These are phyloP conservation scores for Sordariomycetes sp. DNA, from an alignment of 2,329 filamentous ascomycete genomes.

Conservation along the genomic window DNA sequence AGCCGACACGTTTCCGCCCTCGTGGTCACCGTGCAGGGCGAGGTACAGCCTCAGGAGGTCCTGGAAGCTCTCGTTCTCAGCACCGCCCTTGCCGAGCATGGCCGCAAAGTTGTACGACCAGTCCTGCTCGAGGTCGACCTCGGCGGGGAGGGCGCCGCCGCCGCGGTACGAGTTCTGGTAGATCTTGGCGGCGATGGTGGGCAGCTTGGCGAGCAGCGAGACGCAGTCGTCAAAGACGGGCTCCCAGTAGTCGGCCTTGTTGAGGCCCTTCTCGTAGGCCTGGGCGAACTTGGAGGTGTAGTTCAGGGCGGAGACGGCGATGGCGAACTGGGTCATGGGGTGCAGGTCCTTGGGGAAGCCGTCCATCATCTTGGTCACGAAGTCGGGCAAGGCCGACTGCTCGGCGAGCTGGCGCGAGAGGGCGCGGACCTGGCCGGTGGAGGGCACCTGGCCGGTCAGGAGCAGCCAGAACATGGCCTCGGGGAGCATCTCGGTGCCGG, in stretches of 20 bases:
- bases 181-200: slow-evolving; percentile 93
- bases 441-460: slow-evolving; percentile 84
- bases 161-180: slow-evolving; percentile 85
- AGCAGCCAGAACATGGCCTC: slow-evolving; percentile 99
- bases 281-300: slow-evolving; percentile 90
- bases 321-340: slow-evolving; percentile 97
- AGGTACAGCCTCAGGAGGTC: slow-evolving; percentile 90
- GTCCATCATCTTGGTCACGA: slow-evolving; percentile 81
- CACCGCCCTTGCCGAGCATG: slow-evolving; percentile 83
- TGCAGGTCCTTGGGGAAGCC: slow-evolving; percentile 83
- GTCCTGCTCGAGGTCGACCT: slow-evolving; percentile 76
- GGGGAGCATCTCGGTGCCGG: slow-evolving; percentile 92
- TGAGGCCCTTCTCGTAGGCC: slow-evolving; percentile 80
- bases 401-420: slow-evolving; percentile 83
- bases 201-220: slow-evolving; percentile 87
- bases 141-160: slow-evolving; percentile 59
- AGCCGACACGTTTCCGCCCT: slow-evolving; percentile 94
- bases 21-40: slow-evolving; percentile 93
- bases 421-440: slow-evolving; percentile 65
- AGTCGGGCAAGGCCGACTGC: slow-evolving; percentile 70
- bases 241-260: slow-evolving; percentile 98
- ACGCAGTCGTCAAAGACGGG: slow-evolving; percentile 94
- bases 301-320: slow-evolving; percentile 91
- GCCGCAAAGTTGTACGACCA: slow-evolving; percentile 99
- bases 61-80: slow-evolving; percentile 87